Evolutionary conservation across 345 rosid species (phyloP).

Genomic region (Populus deltoides): DNA sequence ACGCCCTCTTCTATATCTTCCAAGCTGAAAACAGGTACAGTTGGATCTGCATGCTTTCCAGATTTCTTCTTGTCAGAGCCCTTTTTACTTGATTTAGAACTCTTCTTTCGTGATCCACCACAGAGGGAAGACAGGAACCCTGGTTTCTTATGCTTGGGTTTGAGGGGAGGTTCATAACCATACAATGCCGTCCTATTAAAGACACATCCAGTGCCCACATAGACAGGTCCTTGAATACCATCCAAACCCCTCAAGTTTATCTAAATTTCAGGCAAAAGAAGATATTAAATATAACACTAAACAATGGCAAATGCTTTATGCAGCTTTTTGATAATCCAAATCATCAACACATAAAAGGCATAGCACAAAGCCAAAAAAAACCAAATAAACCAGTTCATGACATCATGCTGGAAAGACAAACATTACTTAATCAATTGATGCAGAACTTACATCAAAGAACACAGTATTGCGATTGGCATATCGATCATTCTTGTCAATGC

Average conservation of each 20-base stretch:
- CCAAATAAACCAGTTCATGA: neutral
- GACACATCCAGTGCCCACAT: slow-evolving; percentile 98
- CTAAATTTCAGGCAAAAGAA: slow-evolving; percentile 34
- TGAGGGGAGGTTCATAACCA: slow-evolving; percentile 93
- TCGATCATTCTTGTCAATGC: slow-evolving; percentile 84
- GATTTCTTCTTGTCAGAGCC: slow-evolving; percentile 84
- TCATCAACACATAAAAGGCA: neutral
- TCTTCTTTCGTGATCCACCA: slow-evolving; percentile 83
- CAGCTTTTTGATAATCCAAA: neutral
- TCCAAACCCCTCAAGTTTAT: slow-evolving; percentile 96
- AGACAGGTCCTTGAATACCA: slow-evolving; percentile 99
- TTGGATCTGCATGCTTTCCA: slow-evolving; percentile 77
- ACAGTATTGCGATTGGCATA: slow-evolving; percentile 91
- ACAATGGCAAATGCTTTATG: neutral
- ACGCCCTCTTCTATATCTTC: slow-evolving; percentile 98
- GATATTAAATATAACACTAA: neutral
- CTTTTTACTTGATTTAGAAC: slow-evolving; percentile 64
- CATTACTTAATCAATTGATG: neutral
- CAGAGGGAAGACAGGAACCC: slow-evolving; percentile 76
- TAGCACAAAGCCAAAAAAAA: slow-evolving; percentile 1
- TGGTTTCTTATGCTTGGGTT: slow-evolving; percentile 76
- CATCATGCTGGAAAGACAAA: neutral
- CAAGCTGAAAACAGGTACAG: slow-evolving; percentile 83
- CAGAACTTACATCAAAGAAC: slow-evolving; percentile 80
- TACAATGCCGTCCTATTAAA: slow-evolving; percentile 94